Base-by-base conservation (phyloP, 176 grass and related monocot genomes). In the Musa acuminata region DNA sequence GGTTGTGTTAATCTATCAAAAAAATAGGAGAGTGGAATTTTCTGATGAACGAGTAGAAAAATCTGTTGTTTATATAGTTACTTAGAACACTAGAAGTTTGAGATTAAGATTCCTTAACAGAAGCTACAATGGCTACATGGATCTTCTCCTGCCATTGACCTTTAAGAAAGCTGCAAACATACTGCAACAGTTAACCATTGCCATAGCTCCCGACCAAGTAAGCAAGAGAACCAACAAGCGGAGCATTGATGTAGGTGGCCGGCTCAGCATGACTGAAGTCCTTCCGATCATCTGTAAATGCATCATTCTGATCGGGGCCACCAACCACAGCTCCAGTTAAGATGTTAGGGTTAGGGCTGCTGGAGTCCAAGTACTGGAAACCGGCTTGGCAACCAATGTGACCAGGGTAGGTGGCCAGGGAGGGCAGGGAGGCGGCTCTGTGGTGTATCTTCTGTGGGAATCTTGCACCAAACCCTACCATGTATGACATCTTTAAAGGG, bases 151-250 rank as follows among this genome's bases (percentile, higher is more conserved):
- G 29, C 29, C 29, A 5, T 35, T 5, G 29, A 35, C 29, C 29
- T 35, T 35, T 35, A 35, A 35, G 29, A 35, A 35, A 35, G 29
- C 29, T 35, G 29, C 29, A 35, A 5, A 35, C 29, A 35, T 35
- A 35, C 3, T 35, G 29, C 29, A 35, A 35, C 29, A 35, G 29
- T 29, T 29, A 29, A 2, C 27, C 14, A 29, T 9, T 80, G 23
- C 69, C 48, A 52, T 84, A 78, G 48, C 49, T 83, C 54, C 80
- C 83, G 1, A 81, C 77, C 62, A 97, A 79, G 84, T 85, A 93
- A 55, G 94, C 86, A 74, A 93, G 94, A 68, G 90, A 91, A 1
- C 90, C 86, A 64, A 98, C 82, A 43, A 97, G 86, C 29, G 90
- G 86, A 1, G 86, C 90, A 68, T 78, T 87, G 82, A 87, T 89